A percentile compares a stretch with the other conserved stretches of the same genome.
These are phyloP conservation scores for Paraconiothyrium sp. DNA, from an alignment of 2,329 filamentous ascomycete genomes.

Conservation along the genomic window DNA sequence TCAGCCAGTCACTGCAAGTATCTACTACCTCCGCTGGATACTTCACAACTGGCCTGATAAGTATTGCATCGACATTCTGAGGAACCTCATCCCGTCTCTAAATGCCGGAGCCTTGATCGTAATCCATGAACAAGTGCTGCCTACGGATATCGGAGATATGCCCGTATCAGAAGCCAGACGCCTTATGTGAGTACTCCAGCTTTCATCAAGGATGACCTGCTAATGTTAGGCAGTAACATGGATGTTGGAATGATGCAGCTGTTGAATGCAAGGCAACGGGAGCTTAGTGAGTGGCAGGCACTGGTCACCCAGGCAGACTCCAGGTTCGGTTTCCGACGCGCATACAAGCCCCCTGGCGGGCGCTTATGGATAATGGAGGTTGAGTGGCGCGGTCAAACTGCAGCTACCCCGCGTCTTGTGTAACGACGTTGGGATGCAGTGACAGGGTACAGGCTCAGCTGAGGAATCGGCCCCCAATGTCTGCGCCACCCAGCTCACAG, in stretches of 20 bases:
- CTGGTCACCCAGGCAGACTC: conserved; percentile 21
- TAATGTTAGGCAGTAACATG: conserved; percentile 20
- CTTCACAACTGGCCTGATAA: conserved; percentile 50
- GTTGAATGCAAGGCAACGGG: conserved; percentile 24
- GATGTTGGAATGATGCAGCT: conserved; percentile 29
- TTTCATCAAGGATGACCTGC: conserved; percentile 1
- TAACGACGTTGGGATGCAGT: no score
- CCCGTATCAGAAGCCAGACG: conserved; percentile 15
- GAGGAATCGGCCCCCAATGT: no score
- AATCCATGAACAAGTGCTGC: conserved; percentile 22
- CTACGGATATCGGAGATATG: conserved; percentile 14
- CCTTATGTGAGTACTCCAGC: conserved; percentile 18
- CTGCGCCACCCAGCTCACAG: no score
- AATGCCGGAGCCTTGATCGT: conserved; percentile 16
- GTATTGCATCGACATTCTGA: conserved; percentile 44
- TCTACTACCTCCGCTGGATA: conserved; percentile 27
- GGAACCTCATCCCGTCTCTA: conserved; percentile 37
- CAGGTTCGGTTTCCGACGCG: conserved; percentile 19
- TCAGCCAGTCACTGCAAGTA: conserved; percentile 8
- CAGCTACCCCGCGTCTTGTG: no score
- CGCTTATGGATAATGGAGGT: conserved; percentile 25
- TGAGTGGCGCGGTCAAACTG: conserved; percentile 17
- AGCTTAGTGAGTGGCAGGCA: conserved; percentile 21
- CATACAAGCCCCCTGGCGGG: conserved; percentile 18
- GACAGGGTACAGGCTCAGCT: no score